Evolutionary conservation across 2,329 filamentous ascomycete species (phyloP), one percentile per base, ranked within the genome.

Genomic region (Alternaria gansuensis): DNA sequence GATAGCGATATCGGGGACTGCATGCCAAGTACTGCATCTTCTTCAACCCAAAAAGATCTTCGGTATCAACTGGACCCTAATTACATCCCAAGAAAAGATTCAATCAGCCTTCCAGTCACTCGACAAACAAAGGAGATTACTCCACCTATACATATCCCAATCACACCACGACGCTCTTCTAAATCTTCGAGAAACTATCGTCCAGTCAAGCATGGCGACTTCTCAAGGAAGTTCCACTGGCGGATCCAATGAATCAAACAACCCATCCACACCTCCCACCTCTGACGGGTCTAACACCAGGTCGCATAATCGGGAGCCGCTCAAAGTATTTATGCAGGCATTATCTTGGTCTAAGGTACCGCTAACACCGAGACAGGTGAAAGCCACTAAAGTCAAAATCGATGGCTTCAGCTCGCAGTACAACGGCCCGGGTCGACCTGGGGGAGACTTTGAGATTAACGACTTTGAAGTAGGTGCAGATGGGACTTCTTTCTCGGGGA

Each of bases 1-100:
- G 36, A 44, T 56, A 31, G 29, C 45, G 3, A 56, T 51, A 17
- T 54, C 52, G 11, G 26, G 13, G 13, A 37, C 41, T 13, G 52
- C 52, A 37, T 33, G 40, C 26, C 33, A 45, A 24, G 43, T 40
- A 17, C 34, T 54, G 10, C 34, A 31, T 8, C 34, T 54, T n/a
- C 43, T 54, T 13, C 34, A 48, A 23, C 43, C 52, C 4, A 48
- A 17, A 17, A 45, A 34, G n/a, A 8, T 29, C 5, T 48, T 54
- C 14, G 52, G 52, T 23, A 48, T 54, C 34, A 48, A 40, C 8
- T 54, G 33, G 52, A 29, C 34, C 10, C 34, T 34, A 8, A 26
- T 54, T 26, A 40, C 23, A 7, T 13, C 29, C 4, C n/a, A 31
- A 28, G n/a, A 51, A 3, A 50, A 43, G n/a, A 23, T 51, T 7